Percentiles rank a stretch among this genome's conserved stretches.
Evolutionary conservation across 352 stramenopile genomes (phyloP).

Genomic region (Globisporangium radiosum): DNA sequence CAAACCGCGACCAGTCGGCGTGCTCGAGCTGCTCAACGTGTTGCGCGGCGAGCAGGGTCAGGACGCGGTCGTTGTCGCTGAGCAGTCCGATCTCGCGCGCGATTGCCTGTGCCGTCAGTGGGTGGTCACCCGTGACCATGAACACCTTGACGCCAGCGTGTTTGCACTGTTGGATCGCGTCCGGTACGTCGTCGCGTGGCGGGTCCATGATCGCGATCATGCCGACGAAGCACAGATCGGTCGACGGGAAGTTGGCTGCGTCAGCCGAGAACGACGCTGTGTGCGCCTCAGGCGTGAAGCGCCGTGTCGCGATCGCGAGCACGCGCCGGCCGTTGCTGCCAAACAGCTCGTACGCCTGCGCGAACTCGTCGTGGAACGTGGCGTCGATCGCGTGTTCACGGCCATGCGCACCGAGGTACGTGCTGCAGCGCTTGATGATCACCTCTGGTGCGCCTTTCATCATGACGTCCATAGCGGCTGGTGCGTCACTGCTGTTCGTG

Average conservation of each 20-base stretch:
- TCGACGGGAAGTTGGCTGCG: slow-evolving; percentile 28
- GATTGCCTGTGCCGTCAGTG: slow-evolving; percentile 82
- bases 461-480: slow-evolving; percentile 34
- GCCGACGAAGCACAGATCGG: slow-evolving; percentile 73
- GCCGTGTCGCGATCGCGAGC: slow-evolving; percentile 31
- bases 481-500: slow-evolving; percentile 4
- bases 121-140: slow-evolving; percentile 91
- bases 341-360: slow-evolving; percentile 40
- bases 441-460: slow-evolving; percentile 95
- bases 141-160: slow-evolving; percentile 86
- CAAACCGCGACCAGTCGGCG: slow-evolving; percentile 19
- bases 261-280: slow-evolving; percentile 23
- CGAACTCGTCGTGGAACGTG: slow-evolving; percentile 33
- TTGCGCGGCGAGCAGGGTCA: slow-evolving; percentile 24
- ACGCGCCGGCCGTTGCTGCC: slow-evolving; percentile 37
- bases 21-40: slow-evolving; percentile 13
- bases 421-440: slow-evolving; percentile 83
- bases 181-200: slow-evolving; percentile 64
- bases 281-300: slow-evolving; percentile 16
- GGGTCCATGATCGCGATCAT: slow-evolving; percentile 92
- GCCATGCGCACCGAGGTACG: slow-evolving; percentile 51
- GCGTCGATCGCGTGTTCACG: slow-evolving; percentile 31
- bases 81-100: slow-evolving; percentile 81
- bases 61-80: slow-evolving; percentile 27
- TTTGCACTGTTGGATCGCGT: slow-evolving; percentile 74